Conservation (phyloP, 805 yeast genomes). For the Cyberlindnera maritima region DNA sequence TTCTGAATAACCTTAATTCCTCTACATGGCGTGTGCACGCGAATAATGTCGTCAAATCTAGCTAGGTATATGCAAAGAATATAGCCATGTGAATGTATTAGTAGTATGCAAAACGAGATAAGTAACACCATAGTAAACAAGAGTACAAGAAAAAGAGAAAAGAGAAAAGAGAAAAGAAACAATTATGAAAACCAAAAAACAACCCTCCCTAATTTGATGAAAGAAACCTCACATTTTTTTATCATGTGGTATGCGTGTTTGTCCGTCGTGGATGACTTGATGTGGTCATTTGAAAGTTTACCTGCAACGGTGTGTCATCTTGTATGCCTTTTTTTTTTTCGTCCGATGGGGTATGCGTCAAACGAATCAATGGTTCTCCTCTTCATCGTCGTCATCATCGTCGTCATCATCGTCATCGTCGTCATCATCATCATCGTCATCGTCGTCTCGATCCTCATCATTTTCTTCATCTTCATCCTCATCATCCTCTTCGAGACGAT, state of each 20-base stretch:
- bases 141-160: not conserved
- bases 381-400: constrained; percentile 40
- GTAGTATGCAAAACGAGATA: not conserved
- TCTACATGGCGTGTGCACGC: no score
- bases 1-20: no score
- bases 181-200: not conserved
- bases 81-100: not conserved
- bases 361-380: constrained; percentile 29
- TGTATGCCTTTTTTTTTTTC: not conserved
- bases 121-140: not conserved
- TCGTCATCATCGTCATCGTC: constrained; percentile 41
- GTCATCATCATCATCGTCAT: constrained; percentile 35
- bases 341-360: no score
- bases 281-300: no score
- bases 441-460: constrained; percentile 38
- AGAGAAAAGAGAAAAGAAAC: no score
- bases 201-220: not conserved
- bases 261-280: not conserved
- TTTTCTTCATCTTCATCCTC: constrained; percentile 41
- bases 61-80: not conserved
- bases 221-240: not conserved
- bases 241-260: not conserved
- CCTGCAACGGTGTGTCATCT: not conserved
- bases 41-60: no score
- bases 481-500: constrained; percentile 41